phyloP scores from a whole-genome alignment of 306 rosid species.

The Hippophae tibetana region DNA sequence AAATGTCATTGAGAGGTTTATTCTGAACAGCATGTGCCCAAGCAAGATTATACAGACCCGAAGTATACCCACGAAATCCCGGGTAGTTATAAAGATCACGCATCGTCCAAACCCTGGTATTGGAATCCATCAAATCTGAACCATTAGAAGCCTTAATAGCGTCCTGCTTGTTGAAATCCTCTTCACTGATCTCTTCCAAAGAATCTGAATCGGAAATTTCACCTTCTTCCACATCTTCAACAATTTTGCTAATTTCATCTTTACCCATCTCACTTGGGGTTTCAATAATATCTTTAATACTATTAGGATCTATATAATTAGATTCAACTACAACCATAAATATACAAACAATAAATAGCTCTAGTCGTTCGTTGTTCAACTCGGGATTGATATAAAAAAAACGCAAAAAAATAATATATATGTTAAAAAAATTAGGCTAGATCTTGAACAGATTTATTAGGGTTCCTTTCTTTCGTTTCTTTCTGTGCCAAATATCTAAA shows the following conservation, averaged over 20 bases:
- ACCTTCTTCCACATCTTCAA: slow-evolving; percentile 83
- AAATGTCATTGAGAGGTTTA: slow-evolving; percentile 65
- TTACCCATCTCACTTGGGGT: slow-evolving; percentile 39
- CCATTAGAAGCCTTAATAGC: slow-evolving; percentile 9
- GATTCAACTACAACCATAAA: slow-evolving; percentile 52
- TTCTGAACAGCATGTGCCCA: slow-evolving; percentile 99
- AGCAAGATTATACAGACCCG: slow-evolving; percentile 69
- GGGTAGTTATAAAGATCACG: slow-evolving; percentile 63
- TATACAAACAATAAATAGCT: background rate
- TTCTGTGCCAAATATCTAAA: slow-evolving; percentile 17
- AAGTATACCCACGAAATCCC: slow-evolving; percentile 46
- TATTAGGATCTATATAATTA: slow-evolving; percentile 26
- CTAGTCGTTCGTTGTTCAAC: slow-evolving; percentile 4
- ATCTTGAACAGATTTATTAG: slow-evolving; percentile 4
- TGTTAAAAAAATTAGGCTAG: background rate
- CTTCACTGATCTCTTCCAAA: slow-evolving; percentile 81
- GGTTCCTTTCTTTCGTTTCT: slow-evolving; percentile 11
- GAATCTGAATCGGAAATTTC: slow-evolving; percentile 90
- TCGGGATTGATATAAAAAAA: background rate
- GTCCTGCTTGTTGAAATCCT: slow-evolving; percentile 70
- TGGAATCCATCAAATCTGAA: slow-evolving; percentile 20
- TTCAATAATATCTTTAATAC: slow-evolving; percentile 22
- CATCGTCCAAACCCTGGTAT: slow-evolving; percentile 67
- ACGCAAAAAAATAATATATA: background rate
- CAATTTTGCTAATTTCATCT: slow-evolving; percentile 31